A percentile compares a stretch with the other conserved stretches of the same genome.
Evolutionary conservation across 345 rosid species (phyloP).

Genomic region (Syzygium oleosum): DNA sequence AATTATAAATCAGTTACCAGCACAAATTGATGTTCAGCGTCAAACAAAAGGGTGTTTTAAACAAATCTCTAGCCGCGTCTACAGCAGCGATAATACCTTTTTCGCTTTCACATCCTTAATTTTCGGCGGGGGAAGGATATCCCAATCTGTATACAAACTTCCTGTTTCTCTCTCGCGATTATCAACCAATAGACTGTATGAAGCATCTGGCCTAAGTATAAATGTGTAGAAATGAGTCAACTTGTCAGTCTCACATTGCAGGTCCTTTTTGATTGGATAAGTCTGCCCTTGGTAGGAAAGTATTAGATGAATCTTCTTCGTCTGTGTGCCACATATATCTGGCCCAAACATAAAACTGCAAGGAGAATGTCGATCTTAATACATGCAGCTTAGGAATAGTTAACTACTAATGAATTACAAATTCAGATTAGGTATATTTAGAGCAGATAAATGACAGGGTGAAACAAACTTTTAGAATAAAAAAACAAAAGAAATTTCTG

Average conservation of each 20-base stretch:
- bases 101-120: conserved; percentile 66
- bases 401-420: not conserved
- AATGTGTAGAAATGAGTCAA: conserved; percentile 89
- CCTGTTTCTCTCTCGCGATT: conserved; percentile 85
- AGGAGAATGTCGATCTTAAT: not conserved
- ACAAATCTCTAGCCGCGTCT: not conserved
- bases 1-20: not conserved
- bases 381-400: not conserved
- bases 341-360: conserved; percentile 98
- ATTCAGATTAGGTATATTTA: not conserved
- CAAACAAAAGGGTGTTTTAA: not conserved
- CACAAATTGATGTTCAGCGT: not conserved
- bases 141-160: conserved; percentile 93
- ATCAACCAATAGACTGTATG: conserved; percentile 75
- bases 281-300: conserved; percentile 93
- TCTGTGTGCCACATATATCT: conserved; percentile 88
- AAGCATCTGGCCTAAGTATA: conserved; percentile 87
- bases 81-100: conserved; percentile 39
- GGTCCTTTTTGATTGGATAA: conserved; percentile 77
- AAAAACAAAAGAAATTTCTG: not conserved
- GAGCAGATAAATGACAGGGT: not conserved
- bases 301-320: conserved; percentile 82
- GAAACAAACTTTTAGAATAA: not conserved
- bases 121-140: conserved; percentile 86
- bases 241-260: conserved; percentile 94